Conservation (phyloP, 1,139 yeast species). For the Lizanozyma gosingica region DNA sequence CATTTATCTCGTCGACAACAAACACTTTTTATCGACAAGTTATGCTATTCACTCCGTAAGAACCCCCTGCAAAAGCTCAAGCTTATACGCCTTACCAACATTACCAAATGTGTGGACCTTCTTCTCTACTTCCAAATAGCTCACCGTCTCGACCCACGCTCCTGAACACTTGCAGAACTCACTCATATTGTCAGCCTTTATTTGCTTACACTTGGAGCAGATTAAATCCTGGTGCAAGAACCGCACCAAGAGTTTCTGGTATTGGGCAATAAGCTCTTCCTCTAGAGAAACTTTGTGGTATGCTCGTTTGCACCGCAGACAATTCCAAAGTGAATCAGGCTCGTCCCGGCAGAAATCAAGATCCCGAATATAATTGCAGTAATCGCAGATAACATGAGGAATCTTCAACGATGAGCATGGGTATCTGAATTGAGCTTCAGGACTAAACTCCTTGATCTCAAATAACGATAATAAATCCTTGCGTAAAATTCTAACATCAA, state of each 20-base stretch:
- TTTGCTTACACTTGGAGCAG: conserved; percentile 67
- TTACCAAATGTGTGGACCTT: conserved; percentile 43
- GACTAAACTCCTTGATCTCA: conserved; percentile 78
- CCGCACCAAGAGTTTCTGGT: conserved; percentile 45
- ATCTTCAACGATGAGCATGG: conserved; percentile 67
- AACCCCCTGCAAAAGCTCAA: conserved; percentile 47
- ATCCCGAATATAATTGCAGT: conserved; percentile 68
- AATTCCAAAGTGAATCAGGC: conserved; percentile 41
- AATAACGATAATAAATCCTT: conserved; percentile 64
- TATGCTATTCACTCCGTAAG: conserved; percentile 20
- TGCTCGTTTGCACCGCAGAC: conserved; percentile 58
- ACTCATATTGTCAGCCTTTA: conserved; percentile 64
- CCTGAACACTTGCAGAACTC: conserved; percentile 86
- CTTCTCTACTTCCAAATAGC: conserved; percentile 34
- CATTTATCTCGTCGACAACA: too few relatives aligned
- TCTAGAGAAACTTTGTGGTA: conserved; percentile 68
- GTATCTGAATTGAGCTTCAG: conserved; percentile 63
- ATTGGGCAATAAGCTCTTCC: conserved; percentile 64
- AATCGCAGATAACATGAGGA: conserved; percentile 66
- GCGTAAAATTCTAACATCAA: conserved; percentile 70
- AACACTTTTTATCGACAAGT: not conserved
- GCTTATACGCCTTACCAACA: conserved; percentile 52
- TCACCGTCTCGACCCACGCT: conserved; percentile 57
- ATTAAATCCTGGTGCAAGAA: conserved; percentile 74
- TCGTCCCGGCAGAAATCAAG: conserved; percentile 75